Conservation (phyloP, 805 yeast species). For the Komagataella ulmi region DNA sequence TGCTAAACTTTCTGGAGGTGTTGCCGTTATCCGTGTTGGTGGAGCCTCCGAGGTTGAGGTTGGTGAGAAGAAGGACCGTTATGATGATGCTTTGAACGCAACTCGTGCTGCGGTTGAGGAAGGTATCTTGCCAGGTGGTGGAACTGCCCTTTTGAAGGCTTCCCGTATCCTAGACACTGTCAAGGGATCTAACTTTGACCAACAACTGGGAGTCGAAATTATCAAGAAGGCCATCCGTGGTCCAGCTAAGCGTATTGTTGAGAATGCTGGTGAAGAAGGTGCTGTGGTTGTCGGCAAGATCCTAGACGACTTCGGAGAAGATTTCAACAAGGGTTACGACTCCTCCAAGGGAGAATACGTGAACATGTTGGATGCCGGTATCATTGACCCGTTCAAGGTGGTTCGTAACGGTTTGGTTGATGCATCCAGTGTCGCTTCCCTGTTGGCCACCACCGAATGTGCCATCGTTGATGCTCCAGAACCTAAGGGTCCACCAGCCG, state of each 20-base stretch:
- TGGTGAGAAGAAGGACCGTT: conserved; percentile 98
- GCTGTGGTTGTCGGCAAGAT: conserved; percentile 92
- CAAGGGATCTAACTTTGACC: conserved; percentile 82
- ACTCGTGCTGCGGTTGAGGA: conserved; percentile 98
- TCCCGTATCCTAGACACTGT: conserved; percentile 59
- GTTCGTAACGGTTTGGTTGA: conserved; percentile 92
- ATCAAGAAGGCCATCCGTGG: conserved; percentile 85
- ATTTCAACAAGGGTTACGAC: conserved; percentile 86
- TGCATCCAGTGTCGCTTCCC: conserved; percentile 94
- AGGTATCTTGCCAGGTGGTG: conserved; percentile 99
- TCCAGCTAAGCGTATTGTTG: conserved; percentile 92
- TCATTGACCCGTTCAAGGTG: conserved; percentile 97
- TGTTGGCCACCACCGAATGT: conserved; percentile 96
- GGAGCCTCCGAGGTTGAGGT: conserved; percentile 96
- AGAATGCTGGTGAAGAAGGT: conserved; percentile 97
- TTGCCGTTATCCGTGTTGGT: conserved; percentile 95
- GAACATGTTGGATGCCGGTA: conserved; percentile 94
- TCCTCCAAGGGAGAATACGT: conserved; percentile 87
- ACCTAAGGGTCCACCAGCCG: conserved; percentile 46
- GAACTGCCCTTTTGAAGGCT: conserved; percentile 94
- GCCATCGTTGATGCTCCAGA: conserved; percentile 94
- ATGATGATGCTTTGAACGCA: conserved; percentile 96
- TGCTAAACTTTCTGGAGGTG: conserved; percentile 96
- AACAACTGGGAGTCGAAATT: conserved; percentile 88
- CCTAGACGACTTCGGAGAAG: conserved; percentile 40